These are phyloP conservation scores for Suhomyces faveliae DNA, from an alignment of 805 yeast genomes.

Conservation along the genomic window DNA sequence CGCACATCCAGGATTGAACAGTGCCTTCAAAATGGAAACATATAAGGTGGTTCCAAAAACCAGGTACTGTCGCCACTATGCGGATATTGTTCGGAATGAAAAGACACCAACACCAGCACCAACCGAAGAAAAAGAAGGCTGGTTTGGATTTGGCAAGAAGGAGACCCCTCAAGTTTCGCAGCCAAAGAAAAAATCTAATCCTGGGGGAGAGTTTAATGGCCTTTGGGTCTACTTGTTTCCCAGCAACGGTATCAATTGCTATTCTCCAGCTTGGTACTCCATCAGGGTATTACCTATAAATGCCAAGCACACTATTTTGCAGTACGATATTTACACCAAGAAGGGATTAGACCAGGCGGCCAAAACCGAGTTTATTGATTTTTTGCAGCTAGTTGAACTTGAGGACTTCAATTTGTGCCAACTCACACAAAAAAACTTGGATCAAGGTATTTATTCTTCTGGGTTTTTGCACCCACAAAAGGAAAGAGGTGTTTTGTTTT, in stretches of 20 bases:
- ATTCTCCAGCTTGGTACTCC: conserved; percentile 66
- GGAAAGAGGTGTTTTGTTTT: conserved; percentile 58
- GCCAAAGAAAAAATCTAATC: conserved; percentile 38
- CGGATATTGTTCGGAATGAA: conserved; percentile 47
- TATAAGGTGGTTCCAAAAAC: conserved; percentile 60
- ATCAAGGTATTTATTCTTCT: conserved; percentile 57
- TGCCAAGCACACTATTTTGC: conserved; percentile 54
- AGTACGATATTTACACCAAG: conserved; percentile 60
- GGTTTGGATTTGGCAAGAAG: conserved; percentile 54
- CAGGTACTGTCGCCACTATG: conserved; percentile 61
- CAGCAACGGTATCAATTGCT: conserved; percentile 60
- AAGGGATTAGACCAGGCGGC: conserved; percentile 52
- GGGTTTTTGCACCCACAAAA: conserved; percentile 60
- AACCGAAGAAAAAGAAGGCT: conserved; percentile 35
- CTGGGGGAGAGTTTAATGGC: conserved; percentile 62
- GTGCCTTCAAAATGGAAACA: conserved; percentile 63
- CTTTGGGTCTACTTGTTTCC: conserved; percentile 64
- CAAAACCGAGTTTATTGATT: conserved; percentile 62
- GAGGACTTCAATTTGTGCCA: conserved; percentile 62
- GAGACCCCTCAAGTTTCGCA: conserved; percentile 14
- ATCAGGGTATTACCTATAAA: conserved; percentile 57
- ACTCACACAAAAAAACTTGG: conserved; percentile 58
- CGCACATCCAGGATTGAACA: conserved; percentile 59
- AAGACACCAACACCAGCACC: conserved; percentile 18
- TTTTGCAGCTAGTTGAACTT: conserved; percentile 57